Evolutionary conservation across 176 grass and related monocot genomes (phyloP), one percentile per base, ranked within the genome.

Genomic region (Cenchrus purpureus): DNA sequence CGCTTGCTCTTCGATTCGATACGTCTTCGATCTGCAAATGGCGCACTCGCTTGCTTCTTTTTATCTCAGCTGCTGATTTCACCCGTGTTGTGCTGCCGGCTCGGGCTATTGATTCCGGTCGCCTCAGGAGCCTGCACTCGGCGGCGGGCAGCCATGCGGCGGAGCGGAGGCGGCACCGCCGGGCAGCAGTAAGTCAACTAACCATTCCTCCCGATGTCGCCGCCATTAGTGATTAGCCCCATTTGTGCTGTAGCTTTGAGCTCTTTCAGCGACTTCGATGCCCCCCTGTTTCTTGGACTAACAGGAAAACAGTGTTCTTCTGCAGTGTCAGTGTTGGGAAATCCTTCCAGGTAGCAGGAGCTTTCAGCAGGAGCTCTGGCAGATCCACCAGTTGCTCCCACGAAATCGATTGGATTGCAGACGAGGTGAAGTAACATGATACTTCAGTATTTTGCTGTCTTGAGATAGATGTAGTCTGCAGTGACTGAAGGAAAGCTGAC

Each of bases 371-470:
- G 61, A 85, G 43, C 63, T 49, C 83, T 32, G 62, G 40, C 62
- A 48, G 40, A 6, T 57, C 74, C 50, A 60, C 64, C 5, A 58
- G 64, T 49, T 50, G 64, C 83, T 78, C 53, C 19, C 29, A 11
- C 19, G 13, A 37, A 79, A 86, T 71, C 19, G 28, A 79, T 62
- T 68, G 75, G 76, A 59, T 62, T 61, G 65, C 65, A 71, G 52
- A 79, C 49, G 84, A 79, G 61, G 34, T 76, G 37, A 4, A 7
- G 50, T 44, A 3, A 12, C 20, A 29, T 74, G 55, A 22, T 25
- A 6, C 62, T 53, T 54, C n/a, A 28, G 20, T 25, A 10, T 42
- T 70, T 69, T 77, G 1, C 12, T 59, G 14, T 77, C n/a, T 54
- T 68, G 52, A 71, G 40, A 20, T 46, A 77, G 22, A 22, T 61